Conservation (phyloP, 129 eudicot genomes). For the Arctium minus region DNA sequence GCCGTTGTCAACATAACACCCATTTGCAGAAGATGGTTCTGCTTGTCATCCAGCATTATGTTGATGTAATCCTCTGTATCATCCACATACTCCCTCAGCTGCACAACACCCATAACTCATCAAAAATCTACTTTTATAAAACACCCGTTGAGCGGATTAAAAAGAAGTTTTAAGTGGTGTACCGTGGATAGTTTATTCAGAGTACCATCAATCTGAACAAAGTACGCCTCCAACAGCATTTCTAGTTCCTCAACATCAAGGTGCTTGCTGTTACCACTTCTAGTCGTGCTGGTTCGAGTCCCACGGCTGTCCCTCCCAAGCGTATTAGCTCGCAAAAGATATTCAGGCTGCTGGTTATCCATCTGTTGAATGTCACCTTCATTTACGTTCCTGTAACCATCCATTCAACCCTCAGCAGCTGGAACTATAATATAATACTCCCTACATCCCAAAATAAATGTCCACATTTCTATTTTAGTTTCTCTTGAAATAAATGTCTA, state of each 20-base stretch:
- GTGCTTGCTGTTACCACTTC: constrained; percentile 32
- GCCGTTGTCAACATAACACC: constrained; percentile 62
- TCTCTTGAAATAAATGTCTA: no score
- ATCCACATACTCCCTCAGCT: constrained; percentile 68
- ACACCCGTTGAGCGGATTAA: not conserved
- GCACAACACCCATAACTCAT: not conserved
- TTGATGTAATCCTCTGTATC: constrained; percentile 68
- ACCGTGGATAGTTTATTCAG: constrained; percentile 50
- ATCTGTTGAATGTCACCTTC: constrained; percentile 15
- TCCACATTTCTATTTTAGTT: no score
- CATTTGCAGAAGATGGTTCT: constrained; percentile 73
- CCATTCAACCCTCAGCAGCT: not conserved
- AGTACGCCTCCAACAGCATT: constrained; percentile 63
- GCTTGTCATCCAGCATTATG: constrained; percentile 75
- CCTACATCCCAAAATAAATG: no score
- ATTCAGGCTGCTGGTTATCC: constrained; percentile 15
- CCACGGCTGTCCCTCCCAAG: constrained; percentile 32
- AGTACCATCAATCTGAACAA: constrained; percentile 61
- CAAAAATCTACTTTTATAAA: not conserved
- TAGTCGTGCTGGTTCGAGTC: constrained; percentile 34
- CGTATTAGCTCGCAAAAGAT: constrained; percentile 16
- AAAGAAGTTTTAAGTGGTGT: not conserved
- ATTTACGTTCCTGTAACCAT: constrained; percentile 5
- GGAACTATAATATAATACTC: not conserved
- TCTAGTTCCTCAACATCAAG: constrained; percentile 57